Evolutionary conservation across 2,329 filamentous ascomycete genomes (phyloP), one percentile per base, ranked within the genome.

Genomic region (Intubia oerlemansii): DNA sequence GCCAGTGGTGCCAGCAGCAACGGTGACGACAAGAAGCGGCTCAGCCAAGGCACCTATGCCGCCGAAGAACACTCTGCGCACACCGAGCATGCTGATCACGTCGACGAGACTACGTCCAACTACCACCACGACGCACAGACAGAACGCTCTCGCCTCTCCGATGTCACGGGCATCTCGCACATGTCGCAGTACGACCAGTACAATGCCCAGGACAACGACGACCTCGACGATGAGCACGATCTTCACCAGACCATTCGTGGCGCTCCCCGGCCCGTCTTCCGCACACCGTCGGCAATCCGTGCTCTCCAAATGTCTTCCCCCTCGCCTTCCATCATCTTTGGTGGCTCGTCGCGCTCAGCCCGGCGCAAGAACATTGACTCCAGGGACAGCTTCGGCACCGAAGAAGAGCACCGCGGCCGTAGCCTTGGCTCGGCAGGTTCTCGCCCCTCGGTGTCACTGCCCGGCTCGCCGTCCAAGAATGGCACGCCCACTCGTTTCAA

Each of bases 231-330:
- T 4, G 49, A 53, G 9, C 53, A 58, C 1, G 51, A 59, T 11
- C 39, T 59, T 2, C 56, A 62, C 3, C 63, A 62, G n/a, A 53
- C 61, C 1, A 20, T 25, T 14, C 62, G 71, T 30, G 58, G 59
- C 7, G 65, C 62, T 7, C 58, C 61, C 7, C 62, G 74, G 3
- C 64, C 69, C 5, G 61, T 66, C 2, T 80, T 81, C 44, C 60
- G 73, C 27, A 74, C 73, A 10, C 66, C 74, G 0, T 74, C 72
- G 2, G 70, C 68, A 10, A 65, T 79, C 7, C 66, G 68, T 28
- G 69, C 70, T 2, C 59, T 79, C 50, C 75, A 80, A 38, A 75
- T 80, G 68, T 62, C 63, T 2, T 77, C 72, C 0, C 73, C 71
- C 0, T 53, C 67, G 0, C 52, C 59, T 0, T 71, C 68, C 0